A percentile compares a stretch with the other conserved stretches of the same genome.
phyloP scores from a whole-genome alignment of 495 filamentous ascomycete genomes.

The Hamigera avellanea region DNA sequence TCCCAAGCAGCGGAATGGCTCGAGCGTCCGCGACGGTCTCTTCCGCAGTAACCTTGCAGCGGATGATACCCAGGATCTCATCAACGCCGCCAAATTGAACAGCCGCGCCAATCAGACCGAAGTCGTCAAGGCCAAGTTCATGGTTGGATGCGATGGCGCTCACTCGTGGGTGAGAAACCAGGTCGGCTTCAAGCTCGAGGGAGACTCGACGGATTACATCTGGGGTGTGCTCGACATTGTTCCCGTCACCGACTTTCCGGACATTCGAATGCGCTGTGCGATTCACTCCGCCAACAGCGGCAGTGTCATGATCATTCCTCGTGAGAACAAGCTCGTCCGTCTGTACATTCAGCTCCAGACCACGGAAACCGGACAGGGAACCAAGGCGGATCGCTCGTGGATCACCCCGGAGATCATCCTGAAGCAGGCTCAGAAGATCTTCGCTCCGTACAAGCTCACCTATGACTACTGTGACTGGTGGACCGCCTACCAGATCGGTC shows the following conservation, averaged over 20 bases:
- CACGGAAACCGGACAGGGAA: constrained; percentile 16
- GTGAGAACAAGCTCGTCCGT: constrained; percentile 54
- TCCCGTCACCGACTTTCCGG: constrained; percentile 53
- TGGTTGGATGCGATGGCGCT: constrained; percentile 54
- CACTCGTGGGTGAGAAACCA: constrained; percentile 46
- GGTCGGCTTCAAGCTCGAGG: constrained; percentile 40
- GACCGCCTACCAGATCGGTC: constrained; percentile 49
- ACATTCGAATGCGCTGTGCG: constrained; percentile 52
- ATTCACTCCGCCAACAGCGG: constrained; percentile 48
- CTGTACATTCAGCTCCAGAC: constrained; percentile 57
- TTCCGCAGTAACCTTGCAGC: constrained; percentile 42
- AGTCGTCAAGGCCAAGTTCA: constrained; percentile 44
- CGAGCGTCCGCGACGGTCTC: constrained; percentile 33
- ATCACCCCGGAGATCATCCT: constrained; percentile 49
- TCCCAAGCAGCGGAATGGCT: constrained; percentile 7
- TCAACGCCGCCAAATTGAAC: constrained; percentile 19
- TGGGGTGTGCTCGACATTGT: constrained; percentile 54
- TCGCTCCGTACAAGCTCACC: constrained; percentile 49
- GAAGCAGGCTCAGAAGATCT: constrained; percentile 44
- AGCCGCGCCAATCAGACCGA: constrained; percentile 17
- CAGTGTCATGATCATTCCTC: constrained; percentile 54
- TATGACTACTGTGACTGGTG: constrained; percentile 53
- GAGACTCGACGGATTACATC: constrained; percentile 47
- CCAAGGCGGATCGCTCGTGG: constrained; percentile 33
- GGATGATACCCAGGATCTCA: constrained; percentile 47